phyloP scores from a whole-genome alignment of 768 basidiomycete genomes.

The Boletus sp. region DNA sequence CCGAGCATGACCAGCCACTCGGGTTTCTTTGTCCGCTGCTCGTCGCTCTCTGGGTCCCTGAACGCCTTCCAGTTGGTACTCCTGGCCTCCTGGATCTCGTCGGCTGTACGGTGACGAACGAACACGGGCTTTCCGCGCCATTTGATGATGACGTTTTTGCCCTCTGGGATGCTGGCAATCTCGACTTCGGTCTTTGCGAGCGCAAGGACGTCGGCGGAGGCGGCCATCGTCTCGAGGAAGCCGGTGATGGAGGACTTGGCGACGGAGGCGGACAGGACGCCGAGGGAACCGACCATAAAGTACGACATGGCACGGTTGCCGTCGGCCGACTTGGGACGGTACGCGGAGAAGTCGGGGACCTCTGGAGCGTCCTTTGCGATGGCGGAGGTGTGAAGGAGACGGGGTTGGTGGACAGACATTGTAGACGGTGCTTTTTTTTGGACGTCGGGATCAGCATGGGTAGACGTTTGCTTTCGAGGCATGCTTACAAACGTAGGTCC shows the following conservation, averaged over 20 bases:
- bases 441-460: constrained; percentile 15
- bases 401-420: constrained; percentile 57
- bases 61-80: constrained; percentile 78
- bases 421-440: constrained; percentile 45
- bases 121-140: constrained; percentile 99
- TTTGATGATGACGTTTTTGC: constrained; percentile 96
- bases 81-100: constrained; percentile 93
- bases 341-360: constrained; percentile 86
- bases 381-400: constrained; percentile 77
- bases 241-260: constrained; percentile 94
- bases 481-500: constrained; percentile 62
- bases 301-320: constrained; percentile 79
- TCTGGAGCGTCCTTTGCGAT: constrained; percentile 67
- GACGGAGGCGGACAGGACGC: constrained; percentile 89
- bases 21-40: constrained; percentile 85
- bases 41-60: constrained; percentile 91
- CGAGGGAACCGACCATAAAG: constrained; percentile 89
- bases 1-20: constrained; percentile 95
- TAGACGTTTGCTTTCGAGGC: constrained; percentile 7
- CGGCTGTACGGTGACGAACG: constrained; percentile 90
- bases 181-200: constrained; percentile 98
- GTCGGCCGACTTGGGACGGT: constrained; percentile 66
- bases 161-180: constrained; percentile 86
- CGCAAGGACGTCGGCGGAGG: constrained; percentile 96
- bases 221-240: constrained; percentile 94